Base-by-base conservation (phyloP, 192 early-diverging fungal species). In the Mortierella hygrophila region DNA sequence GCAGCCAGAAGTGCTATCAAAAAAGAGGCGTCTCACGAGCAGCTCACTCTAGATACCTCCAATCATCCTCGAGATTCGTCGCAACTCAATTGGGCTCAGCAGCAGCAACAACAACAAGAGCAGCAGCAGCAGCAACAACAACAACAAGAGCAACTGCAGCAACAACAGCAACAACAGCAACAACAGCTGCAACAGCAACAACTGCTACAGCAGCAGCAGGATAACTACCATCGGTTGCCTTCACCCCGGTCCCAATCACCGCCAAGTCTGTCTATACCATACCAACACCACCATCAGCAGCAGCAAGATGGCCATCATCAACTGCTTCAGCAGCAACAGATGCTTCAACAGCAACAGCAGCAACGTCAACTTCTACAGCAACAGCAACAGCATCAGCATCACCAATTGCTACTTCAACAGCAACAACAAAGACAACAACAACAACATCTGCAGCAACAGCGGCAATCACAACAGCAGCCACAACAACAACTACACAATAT, bases 361-460 rank as follows among this genome's bases (percentile, higher is more conserved):
- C 49, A 52, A 20, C 20, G 5, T 52, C 49, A 52, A 52, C 20
- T 52, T 6, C 49, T n/a, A 10, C 60, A 65, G 29, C 60, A 77
- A 16, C 65, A 49, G 7, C 76, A 52, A 10, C 47, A 47, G 1
- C 68, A 54, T 4, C 29, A 77, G 3, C 63, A 77, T 11, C 57
- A 69, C 10, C 54, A 68, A 10, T 11, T 70, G 4, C 46, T 70
- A 13, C 6, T 69, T 6, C 46, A 70, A 4, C 46, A 70, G 10
- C 76, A 77, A 1, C 68, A 71, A 29, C 69, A 40, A 23, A 46
- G 11, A 23, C 38, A 73, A 52, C 70, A 73, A 21, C 38, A 60
- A 49, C 70, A 71, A 38, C 49, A 41, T 40, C 38, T 40, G 49
- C 49, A 21, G 20, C 49, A 52, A 40, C 54, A 49, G 35, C 46